Percentiles rank a stretch among this genome's conserved stretches.
Evolutionary conservation across 2,329 filamentous ascomycete genomes (phyloP).

Genomic region (Fusarium sp.): DNA sequence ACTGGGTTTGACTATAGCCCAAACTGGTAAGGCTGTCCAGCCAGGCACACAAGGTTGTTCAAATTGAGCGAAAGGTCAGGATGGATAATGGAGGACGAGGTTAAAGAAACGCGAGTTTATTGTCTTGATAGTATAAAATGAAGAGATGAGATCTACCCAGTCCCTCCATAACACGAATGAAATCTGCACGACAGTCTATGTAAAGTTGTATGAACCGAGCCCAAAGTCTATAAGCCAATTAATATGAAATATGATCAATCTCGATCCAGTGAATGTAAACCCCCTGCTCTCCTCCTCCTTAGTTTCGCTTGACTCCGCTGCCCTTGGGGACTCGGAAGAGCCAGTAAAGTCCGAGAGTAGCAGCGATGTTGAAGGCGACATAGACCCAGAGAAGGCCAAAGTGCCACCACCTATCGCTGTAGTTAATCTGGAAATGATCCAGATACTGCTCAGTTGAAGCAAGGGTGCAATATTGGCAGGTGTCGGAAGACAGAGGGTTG

Average conservation of each 20-base stretch:
- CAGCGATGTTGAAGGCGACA: constrained; percentile 61
- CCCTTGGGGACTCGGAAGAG: constrained; percentile 50
- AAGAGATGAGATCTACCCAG: neutral
- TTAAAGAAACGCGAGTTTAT: neutral
- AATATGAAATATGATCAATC: neutral
- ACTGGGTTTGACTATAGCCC: neutral
- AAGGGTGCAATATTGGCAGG: constrained; percentile 60
- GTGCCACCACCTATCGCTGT: constrained; percentile 66
- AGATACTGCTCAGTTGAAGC: constrained; percentile 55
- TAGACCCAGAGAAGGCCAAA: constrained; percentile 67
- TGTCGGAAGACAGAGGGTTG: constrained; percentile 55
- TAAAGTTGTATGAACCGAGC: neutral
- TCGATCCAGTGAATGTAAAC: neutral
- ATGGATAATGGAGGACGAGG: neutral
- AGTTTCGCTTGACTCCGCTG: constrained; percentile 39
- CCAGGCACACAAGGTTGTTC: neutral
- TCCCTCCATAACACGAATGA: neutral
- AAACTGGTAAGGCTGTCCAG: neutral
- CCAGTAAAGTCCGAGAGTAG: constrained; percentile 62
- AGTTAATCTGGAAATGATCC: constrained; percentile 56
- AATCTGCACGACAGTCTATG: neutral
- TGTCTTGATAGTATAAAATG: neutral
- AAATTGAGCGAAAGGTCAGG: neutral
- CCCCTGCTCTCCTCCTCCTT: neutral
- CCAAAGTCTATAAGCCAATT: neutral